phyloP scores from a whole-genome alignment of 2,329 filamentous ascomycete species.

The Exophiala calicioides region DNA sequence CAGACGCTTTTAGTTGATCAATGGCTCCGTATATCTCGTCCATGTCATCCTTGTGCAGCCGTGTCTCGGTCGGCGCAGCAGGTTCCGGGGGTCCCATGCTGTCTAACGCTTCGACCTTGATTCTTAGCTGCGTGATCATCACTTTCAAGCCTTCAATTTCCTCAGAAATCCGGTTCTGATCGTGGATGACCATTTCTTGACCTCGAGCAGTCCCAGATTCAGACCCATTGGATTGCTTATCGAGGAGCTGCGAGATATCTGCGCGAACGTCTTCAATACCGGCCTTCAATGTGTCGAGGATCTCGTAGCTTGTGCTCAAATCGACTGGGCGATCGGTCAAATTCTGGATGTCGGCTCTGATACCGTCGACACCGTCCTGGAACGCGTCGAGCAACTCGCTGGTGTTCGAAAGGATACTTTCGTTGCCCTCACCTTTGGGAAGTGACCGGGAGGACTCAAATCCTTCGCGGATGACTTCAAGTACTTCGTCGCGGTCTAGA shows the following conservation, averaged over 20 bases:
- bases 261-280: constrained; percentile 73
- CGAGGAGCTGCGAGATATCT: constrained; percentile 78
- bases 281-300: constrained; percentile 82
- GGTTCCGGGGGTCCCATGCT: constrained; percentile 53
- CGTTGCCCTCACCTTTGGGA: constrained; percentile 57
- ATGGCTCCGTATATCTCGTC: constrained; percentile 49
- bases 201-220: constrained; percentile 54
- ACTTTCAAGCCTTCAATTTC: constrained; percentile 85
- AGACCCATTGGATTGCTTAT: constrained; percentile 50
- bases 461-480: constrained; percentile 55
- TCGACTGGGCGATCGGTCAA: constrained; percentile 78
- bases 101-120: constrained; percentile 80
- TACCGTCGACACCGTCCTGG: constrained; percentile 69
- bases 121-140: constrained; percentile 76
- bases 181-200: constrained; percentile 59
- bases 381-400: constrained; percentile 62
- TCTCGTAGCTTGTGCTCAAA: constrained; percentile 82
- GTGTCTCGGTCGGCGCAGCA: constrained; percentile 41
- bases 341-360: constrained; percentile 73
- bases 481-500: constrained; percentile 65
- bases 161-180: constrained; percentile 57
- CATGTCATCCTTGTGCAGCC: constrained; percentile 50
- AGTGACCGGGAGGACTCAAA: constrained; percentile 54
- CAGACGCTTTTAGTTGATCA: constrained; percentile 57
- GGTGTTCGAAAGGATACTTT: constrained; percentile 56